phyloP scores from a whole-genome alignment of 1,284 basidiomycete genomes.

The Apiotrichum brassicae region DNA sequence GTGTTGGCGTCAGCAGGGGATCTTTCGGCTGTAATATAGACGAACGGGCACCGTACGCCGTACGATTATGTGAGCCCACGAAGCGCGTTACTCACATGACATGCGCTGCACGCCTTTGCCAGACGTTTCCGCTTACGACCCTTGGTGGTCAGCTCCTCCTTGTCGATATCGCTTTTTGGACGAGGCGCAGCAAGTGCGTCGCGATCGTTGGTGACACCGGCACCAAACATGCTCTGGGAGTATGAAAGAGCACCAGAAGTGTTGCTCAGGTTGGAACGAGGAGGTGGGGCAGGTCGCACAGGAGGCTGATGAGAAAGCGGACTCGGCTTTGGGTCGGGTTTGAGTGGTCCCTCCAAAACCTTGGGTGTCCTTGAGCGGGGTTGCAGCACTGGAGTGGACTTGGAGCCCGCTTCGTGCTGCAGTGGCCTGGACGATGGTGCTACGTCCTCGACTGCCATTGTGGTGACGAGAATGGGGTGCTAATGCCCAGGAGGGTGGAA shows the following conservation, averaged over 20 bases:
- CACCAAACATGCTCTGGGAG: conserved; percentile 12
- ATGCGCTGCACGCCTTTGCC: conserved; percentile 46
- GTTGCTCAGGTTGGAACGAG: neutral
- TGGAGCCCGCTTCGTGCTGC: neutral
- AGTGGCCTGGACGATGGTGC: neutral
- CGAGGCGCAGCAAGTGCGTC: conserved; percentile 1
- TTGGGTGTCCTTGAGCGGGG: conserved; percentile 12
- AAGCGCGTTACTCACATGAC: conserved; percentile 43
- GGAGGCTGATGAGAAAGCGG: conserved; percentile 3
- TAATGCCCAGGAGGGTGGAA: neutral
- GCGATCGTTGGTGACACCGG: neutral
- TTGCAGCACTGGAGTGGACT: conserved; percentile 6
- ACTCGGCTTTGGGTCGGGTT: neutral
- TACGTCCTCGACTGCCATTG: neutral
- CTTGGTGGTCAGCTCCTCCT: conserved; percentile 46
- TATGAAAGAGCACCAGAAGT: conserved; percentile 6
- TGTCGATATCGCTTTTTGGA: conserved; percentile 20
- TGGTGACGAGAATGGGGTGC: neutral
- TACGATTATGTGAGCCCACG: too few species aligned
- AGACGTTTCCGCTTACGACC: conserved; percentile 45
- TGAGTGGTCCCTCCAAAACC: conserved; percentile 4
- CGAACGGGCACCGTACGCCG: too few species aligned
- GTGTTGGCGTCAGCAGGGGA: neutral
- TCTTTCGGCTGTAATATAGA: too few species aligned
- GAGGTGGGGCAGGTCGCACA: conserved; percentile 8